These are phyloP conservation scores for Cryphonectria parasitica DNA, from an alignment of 2,329 filamentous ascomycete species.

Conservation along the genomic window DNA sequence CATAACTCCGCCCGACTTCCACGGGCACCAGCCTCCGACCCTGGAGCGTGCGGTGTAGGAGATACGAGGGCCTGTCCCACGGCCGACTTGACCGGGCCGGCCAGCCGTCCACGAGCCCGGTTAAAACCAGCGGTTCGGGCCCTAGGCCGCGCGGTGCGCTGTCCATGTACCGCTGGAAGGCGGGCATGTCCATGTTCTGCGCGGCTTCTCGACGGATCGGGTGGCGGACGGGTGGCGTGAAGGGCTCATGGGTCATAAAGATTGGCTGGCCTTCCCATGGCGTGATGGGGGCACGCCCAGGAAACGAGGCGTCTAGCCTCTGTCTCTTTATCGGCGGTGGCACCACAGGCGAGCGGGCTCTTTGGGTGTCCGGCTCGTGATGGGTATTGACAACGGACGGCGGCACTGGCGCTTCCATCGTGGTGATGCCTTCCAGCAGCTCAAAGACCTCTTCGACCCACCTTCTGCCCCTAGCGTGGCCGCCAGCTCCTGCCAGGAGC, in stretches of 20 bases:
- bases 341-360: background rate
- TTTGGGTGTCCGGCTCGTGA: background rate
- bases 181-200: constrained; percentile 53
- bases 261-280: constrained; percentile 30
- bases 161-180: constrained; percentile 66
- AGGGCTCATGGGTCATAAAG: constrained; percentile 44
- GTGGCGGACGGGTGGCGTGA: constrained; percentile 46
- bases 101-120: constrained; percentile 69
- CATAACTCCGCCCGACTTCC: constrained; percentile 86
- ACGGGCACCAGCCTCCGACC: constrained; percentile 83
- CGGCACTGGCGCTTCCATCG: background rate
- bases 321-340: constrained; percentile 15
- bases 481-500: constrained; percentile 72
- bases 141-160: constrained; percentile 42
- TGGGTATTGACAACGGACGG: constrained; percentile 1
- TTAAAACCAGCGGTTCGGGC: constrained; percentile 70
- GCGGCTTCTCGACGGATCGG: constrained; percentile 48
- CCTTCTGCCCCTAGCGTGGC: constrained; percentile 49
- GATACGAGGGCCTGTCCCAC: constrained; percentile 77
- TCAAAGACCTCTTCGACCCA: constrained; percentile 58
- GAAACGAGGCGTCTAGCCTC: background rate
- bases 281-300: background rate
- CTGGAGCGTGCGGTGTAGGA: constrained; percentile 72
- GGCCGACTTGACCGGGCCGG: constrained; percentile 69
- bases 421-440: constrained; percentile 42